These are phyloP conservation scores for Myriosclerotinia scirpicola DNA, from an alignment of 2,329 filamentous ascomycete species.

Conservation along the genomic window DNA sequence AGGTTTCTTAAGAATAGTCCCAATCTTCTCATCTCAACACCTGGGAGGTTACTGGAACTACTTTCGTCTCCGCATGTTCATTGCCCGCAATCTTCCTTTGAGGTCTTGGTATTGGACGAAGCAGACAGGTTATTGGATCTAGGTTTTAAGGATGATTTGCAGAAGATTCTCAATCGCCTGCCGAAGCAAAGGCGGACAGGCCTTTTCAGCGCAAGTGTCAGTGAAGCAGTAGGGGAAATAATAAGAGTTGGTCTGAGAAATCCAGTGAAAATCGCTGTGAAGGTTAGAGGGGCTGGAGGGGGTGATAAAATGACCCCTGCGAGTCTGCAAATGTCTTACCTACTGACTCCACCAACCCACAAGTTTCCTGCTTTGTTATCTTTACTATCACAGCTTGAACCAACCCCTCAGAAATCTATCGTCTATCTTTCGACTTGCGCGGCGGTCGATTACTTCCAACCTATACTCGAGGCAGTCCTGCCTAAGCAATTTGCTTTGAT, in stretches of 20 bases:
- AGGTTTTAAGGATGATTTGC: slow-evolving; percentile 88
- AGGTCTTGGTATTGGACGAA: slow-evolving; percentile 90
- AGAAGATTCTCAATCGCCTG: slow-evolving; percentile 77
- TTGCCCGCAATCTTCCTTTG: slow-evolving; percentile 84
- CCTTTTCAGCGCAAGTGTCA: slow-evolving; percentile 93
- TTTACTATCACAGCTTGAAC: slow-evolving; percentile 68
- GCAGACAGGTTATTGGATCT: slow-evolving; percentile 90
- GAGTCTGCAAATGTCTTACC: slow-evolving; percentile 87
- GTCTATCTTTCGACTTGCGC: slow-evolving; percentile 93
- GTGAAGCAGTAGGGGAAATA: slow-evolving; percentile 89
- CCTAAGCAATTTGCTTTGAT: slow-evolving; percentile 68
- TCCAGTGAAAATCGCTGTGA: slow-evolving; percentile 91
- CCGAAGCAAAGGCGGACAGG: slow-evolving; percentile 94
- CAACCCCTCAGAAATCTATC: slow-evolving; percentile 79
- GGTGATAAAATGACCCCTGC: slow-evolving; percentile 88
- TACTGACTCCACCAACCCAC: slow-evolving; percentile 71
- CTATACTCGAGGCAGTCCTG: slow-evolving; percentile 72
- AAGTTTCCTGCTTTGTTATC: slow-evolving; percentile 75
- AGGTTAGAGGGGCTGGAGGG: slow-evolving; percentile 75
- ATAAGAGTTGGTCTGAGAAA: slow-evolving; percentile 90
- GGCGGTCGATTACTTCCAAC: slow-evolving; percentile 90
- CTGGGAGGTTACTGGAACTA: slow-evolving; percentile 84
- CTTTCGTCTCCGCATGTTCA: slow-evolving; percentile 84
- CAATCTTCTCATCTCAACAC: slow-evolving; percentile 87
- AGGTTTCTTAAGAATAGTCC: slow-evolving; percentile 80